phyloP scores from a whole-genome alignment of 108 stramenopile species.

The Licmophora abbreviata region DNA sequence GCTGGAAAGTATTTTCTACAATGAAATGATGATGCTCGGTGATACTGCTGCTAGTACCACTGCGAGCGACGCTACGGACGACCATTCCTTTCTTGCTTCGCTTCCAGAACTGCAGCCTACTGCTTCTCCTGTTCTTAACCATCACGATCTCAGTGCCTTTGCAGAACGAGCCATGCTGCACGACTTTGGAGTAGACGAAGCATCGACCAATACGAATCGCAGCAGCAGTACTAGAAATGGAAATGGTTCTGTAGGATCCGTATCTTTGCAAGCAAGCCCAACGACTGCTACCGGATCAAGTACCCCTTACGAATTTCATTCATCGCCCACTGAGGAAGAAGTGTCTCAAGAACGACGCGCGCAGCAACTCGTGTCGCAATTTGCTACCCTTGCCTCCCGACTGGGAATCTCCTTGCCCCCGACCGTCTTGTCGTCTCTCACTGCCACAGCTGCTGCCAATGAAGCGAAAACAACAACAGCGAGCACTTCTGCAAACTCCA shows the following conservation, averaged over 20 bases:
- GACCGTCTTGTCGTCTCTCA: conserved; percentile 24
- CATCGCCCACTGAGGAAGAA: not conserved
- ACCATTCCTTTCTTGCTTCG: conserved; percentile 11
- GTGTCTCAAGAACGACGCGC: conserved; percentile 12
- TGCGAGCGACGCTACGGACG: too few species aligned
- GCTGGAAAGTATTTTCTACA: conserved; percentile 54
- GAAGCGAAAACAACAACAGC: conserved; percentile 7
- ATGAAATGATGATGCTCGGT: conserved; percentile 56
- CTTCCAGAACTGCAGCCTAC: conserved; percentile 1
- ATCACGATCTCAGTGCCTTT: conserved; percentile 6
- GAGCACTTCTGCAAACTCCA: too few species aligned
- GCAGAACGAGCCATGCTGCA: conserved; percentile 31
- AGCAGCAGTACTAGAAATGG: not conserved
- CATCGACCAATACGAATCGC: not conserved
- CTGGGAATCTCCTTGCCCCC: conserved; percentile 44
- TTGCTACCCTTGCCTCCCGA: conserved; percentile 41
- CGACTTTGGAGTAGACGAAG: conserved; percentile 42
- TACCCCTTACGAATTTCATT: not conserved
- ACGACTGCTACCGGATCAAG: conserved; percentile 5
- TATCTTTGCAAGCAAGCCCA: conserved; percentile 1
- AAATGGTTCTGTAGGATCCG: not conserved
- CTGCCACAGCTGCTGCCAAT: conserved; percentile 23
- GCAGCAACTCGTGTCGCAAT: conserved; percentile 39
- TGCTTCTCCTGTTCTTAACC: not conserved
- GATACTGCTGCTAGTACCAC: conserved; percentile 3